These are phyloP conservation scores for Xerocomellus chrysenteron DNA, from an alignment of 768 basidiomycete genomes.

Conservation along the genomic window DNA sequence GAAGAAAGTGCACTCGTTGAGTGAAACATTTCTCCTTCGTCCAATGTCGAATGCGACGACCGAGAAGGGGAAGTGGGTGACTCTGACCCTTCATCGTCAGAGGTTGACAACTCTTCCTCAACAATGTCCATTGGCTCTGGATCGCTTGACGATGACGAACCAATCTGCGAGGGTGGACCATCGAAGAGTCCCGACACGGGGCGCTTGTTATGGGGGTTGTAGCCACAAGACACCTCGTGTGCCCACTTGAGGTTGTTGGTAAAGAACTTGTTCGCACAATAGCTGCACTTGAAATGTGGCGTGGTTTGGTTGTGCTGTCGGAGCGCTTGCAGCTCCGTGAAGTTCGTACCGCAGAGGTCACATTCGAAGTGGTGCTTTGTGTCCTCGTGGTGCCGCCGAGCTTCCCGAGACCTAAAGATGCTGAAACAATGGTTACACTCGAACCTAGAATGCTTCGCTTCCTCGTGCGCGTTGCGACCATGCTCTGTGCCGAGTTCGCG, in stretches of 20 bases:
- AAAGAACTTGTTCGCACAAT: not conserved
- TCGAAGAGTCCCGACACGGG: no score
- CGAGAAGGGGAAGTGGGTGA: not conserved
- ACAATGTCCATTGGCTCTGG: not conserved
- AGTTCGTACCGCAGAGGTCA: not conserved
- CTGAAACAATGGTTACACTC: constrained; percentile 12
- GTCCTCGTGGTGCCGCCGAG: constrained; percentile 12
- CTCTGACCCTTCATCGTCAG: not conserved
- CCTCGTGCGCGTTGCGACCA: constrained; percentile 8
- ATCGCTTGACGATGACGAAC: not conserved
- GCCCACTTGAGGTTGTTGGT: not conserved
- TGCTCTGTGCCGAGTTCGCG: constrained; percentile 5
- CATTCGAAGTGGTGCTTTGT: constrained; percentile 6
- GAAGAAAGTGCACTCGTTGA: not conserved
- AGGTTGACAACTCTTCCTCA: not conserved
- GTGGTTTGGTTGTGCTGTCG: not conserved
- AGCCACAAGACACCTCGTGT: constrained; percentile 8
- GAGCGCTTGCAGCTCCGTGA: not conserved
- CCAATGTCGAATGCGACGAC: constrained; percentile 6
- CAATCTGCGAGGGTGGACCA: no score
- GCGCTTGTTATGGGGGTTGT: constrained; percentile 9
- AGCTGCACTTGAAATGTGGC: constrained; percentile 3
- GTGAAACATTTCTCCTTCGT: constrained; percentile 9
- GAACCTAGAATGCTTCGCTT: constrained; percentile 4
- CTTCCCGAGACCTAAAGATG: constrained; percentile 1